Percentiles rank a stretch among this genome's conserved stretches.
Conservation (phyloP, 768 basidiomycete genomes). For the Amyloporia xantha region DNA sequence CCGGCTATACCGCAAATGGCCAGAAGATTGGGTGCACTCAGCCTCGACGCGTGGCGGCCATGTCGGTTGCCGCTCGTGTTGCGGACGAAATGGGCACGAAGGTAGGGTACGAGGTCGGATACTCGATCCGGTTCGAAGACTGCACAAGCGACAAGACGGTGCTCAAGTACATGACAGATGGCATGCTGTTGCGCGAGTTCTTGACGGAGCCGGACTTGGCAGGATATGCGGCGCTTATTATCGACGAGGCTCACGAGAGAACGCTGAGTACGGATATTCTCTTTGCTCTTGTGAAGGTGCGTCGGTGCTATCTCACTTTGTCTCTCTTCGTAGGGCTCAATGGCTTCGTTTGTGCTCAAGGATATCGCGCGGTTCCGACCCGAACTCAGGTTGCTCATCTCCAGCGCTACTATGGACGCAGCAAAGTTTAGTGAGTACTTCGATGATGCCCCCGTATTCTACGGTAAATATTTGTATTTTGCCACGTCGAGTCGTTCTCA, state of each 20-base stretch:
- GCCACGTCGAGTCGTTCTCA: too few species aligned
- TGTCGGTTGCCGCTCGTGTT: slow-evolving; percentile 98
- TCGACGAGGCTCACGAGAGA: slow-evolving; percentile 98
- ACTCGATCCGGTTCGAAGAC: slow-evolving; percentile 99
- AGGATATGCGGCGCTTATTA: slow-evolving; percentile 91
- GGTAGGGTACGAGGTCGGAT: slow-evolving; percentile 98
- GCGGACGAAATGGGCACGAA: slow-evolving; percentile 98
- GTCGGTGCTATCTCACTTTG: slow-evolving; percentile 26
- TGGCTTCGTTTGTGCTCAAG: slow-evolving; percentile 35
- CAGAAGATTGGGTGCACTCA: slow-evolving; percentile 94
- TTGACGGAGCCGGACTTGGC: slow-evolving; percentile 95
- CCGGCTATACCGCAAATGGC: slow-evolving; percentile 86
- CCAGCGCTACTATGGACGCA: slow-evolving; percentile 95
- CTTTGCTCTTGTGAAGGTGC: slow-evolving; percentile 96
- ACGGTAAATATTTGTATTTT: slow-evolving; percentile 47
- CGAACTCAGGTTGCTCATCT: slow-evolving; percentile 88
- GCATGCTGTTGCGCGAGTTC: slow-evolving; percentile 96
- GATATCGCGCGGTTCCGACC: slow-evolving; percentile 96
- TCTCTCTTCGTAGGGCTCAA: slow-evolving; percentile 23
- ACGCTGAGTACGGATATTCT: slow-evolving; percentile 98
- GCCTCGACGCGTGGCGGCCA: slow-evolving; percentile 96
- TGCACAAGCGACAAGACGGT: slow-evolving; percentile 99
- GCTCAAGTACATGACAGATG: slow-evolving; percentile 99
- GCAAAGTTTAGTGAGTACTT: slow-evolving; percentile 98
- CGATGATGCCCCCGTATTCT: slow-evolving; percentile 92